These are phyloP conservation scores for Mrakia gelida DNA, from an alignment of 768 basidiomycete species.

Conservation along the genomic window DNA sequence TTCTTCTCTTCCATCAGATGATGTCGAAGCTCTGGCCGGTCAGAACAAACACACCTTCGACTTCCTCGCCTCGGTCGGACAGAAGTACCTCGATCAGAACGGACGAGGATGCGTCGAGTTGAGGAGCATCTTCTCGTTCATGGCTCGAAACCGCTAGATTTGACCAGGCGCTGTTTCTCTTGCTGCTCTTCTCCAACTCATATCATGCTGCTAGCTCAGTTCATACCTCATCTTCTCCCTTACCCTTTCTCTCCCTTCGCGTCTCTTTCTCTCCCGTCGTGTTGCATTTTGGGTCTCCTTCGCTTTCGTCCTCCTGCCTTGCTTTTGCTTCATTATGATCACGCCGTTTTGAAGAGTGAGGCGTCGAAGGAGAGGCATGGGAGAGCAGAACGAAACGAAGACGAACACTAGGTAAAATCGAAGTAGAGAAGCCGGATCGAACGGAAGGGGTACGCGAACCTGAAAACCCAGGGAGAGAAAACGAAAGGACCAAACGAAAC, in stretches of 20 bases:
- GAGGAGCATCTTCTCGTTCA: conserved; percentile 69
- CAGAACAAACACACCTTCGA: conserved; percentile 56
- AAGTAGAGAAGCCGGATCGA: too few species aligned
- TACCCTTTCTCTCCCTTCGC: neutral
- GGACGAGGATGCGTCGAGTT: conserved; percentile 89
- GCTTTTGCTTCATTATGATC: neutral
- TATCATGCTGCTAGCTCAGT: too few species aligned
- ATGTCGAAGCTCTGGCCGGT: conserved; percentile 52
- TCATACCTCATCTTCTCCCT: neutral
- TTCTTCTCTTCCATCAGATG: conserved; percentile 49
- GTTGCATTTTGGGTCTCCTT: neutral
- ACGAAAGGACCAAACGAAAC: too few species aligned
- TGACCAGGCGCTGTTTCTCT: neutral
- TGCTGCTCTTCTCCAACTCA: too few species aligned
- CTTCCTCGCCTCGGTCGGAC: conserved; percentile 56
- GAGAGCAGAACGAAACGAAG: too few species aligned
- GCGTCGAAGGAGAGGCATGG: too few species aligned
- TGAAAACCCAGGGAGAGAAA: too few species aligned
- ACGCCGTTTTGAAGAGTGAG: neutral
- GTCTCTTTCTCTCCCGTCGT: neutral
- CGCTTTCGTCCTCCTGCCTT: neutral
- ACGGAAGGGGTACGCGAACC: too few species aligned
- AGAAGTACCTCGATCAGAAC: conserved; percentile 78
- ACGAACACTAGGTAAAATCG: too few species aligned
- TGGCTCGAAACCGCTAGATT: conserved; percentile 43